Percentiles rank a stretch among this genome's conserved stretches.
Conservation (phyloP, 257 asterid species). For the Solanum chilense region DNA sequence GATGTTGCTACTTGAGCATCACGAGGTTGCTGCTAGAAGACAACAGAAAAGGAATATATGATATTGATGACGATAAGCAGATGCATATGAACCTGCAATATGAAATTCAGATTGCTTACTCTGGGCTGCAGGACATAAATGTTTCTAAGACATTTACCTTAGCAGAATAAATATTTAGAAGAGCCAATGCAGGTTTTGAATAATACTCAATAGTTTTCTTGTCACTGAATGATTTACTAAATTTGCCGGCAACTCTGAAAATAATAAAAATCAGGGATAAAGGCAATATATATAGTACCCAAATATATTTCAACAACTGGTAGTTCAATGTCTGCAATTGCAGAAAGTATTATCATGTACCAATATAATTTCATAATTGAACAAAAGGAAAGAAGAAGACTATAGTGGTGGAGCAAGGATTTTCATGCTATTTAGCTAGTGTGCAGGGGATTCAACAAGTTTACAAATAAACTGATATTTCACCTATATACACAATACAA, state of each 20-base stretch:
- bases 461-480: background rate
- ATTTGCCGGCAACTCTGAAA: background rate
- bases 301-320: background rate
- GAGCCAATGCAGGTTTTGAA: constrained; percentile 3
- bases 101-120: too few relatives aligned
- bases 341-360: background rate
- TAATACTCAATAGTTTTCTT: constrained; percentile 5
- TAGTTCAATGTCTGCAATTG: background rate
- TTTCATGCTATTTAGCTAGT: background rate
- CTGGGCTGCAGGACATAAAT: too few relatives aligned
- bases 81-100: too few relatives aligned
- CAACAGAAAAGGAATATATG: too few relatives aligned
- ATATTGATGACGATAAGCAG: too few relatives aligned
- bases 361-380: background rate
- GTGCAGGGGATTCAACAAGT: background rate
- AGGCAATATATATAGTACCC: background rate
- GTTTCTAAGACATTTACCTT: constrained; percentile 3
- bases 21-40: too few relatives aligned
- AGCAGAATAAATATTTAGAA: background rate
- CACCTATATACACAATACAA: background rate
- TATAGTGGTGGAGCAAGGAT: background rate
- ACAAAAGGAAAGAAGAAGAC: background rate
- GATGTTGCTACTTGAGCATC: too few relatives aligned
- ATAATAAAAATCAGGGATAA: background rate
- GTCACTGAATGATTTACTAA: constrained; percentile 12